phyloP scores from a whole-genome alignment of 1,284 basidiomycete species.

The Bothia castanella region DNA sequence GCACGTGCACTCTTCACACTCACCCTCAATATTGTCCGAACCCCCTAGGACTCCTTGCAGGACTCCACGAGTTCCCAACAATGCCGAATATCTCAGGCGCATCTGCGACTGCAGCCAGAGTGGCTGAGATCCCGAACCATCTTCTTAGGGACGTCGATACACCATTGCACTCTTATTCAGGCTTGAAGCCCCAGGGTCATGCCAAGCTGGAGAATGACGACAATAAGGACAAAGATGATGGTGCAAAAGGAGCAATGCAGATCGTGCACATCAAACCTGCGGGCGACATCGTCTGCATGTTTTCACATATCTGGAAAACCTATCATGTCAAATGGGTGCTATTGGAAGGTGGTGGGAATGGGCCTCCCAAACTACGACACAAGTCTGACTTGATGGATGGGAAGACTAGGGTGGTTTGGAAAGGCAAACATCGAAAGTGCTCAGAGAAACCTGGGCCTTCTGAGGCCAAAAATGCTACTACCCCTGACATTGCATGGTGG shows the following conservation, averaged over 20 bases:
- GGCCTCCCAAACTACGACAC: constrained; percentile 35
- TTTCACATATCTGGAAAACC: constrained; percentile 89
- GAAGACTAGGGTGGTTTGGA: constrained; percentile 3
- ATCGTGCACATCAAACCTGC: constrained; percentile 48
- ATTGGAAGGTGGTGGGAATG: constrained; percentile 47
- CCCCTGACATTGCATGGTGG: constrained; percentile 41
- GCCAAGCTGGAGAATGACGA: neutral
- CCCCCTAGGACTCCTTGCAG: constrained; percentile 76
- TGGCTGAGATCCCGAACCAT: too few relatives aligned
- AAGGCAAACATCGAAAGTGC: constrained; percentile 16
- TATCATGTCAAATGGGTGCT: constrained; percentile 78
- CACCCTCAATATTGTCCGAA: constrained; percentile 1
- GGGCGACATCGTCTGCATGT: constrained; percentile 77
- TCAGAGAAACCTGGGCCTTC: constrained; percentile 3
- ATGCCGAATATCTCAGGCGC: constrained; percentile 43
- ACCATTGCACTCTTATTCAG: constrained; percentile 18
- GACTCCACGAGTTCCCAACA: constrained; percentile 81
- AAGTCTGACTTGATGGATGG: neutral
- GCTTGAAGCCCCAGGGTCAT: constrained; percentile 6
- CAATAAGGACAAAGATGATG: neutral
- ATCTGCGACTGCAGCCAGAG: constrained; percentile 19
- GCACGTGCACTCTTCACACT: too few relatives aligned
- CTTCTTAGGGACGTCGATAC: constrained; percentile 9
- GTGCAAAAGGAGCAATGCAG: constrained; percentile 20
- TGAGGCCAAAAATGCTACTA: too few relatives aligned